Evolutionary conservation across 2,329 filamentous ascomycete genomes (phyloP), one percentile per base, ranked within the genome.

Genomic region (Colletotrichum lentis): DNA sequence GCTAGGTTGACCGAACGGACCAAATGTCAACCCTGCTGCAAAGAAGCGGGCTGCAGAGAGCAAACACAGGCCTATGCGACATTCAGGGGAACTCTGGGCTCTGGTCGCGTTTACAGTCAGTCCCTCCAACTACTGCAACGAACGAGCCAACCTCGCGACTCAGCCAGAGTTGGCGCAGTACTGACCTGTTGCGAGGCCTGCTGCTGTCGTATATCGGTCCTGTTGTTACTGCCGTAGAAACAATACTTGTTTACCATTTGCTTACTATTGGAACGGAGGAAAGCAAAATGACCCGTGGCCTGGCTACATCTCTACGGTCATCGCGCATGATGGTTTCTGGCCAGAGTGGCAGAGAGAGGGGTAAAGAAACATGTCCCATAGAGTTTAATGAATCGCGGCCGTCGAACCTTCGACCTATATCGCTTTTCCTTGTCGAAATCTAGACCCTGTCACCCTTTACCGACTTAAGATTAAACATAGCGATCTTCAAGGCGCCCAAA

Each of bases 341-440:
- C 37, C 52, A 44, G 50, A 22, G 43, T 57, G 64, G 63, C 52
- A 44, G 50, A 22, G 43, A 63, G 64, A 67, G 58, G 27, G 64
- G 64, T 67, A 57, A 37, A 46, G 8, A 20, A 39, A 8, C 1
- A 2, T 18, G 5, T 39, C 16, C 20, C 20, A 22, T 22, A 60
- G 12, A 49, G 16, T 39, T 39, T 50, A 20, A 60, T 41, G 31
- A 16, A 11, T 35, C 57, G 16, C 43, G 18, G 39, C 2, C 54
- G 50, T 44, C 54, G 20, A 44, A 12, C 24, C 8, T 10, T 18
- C 20, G 12, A 8, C 6, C 16, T 31, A 5, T 31, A 6, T 6
- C 39, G 5, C 8, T 55, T 31, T 56, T n/a, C 35, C 11, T 57
- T 10, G 6, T 44, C 35, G 46, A 11, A 7, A 14, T 18, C 4